Evolutionary conservation across 768 basidiomycete species (phyloP).

Genomic region (Tulasnella sp.): DNA sequence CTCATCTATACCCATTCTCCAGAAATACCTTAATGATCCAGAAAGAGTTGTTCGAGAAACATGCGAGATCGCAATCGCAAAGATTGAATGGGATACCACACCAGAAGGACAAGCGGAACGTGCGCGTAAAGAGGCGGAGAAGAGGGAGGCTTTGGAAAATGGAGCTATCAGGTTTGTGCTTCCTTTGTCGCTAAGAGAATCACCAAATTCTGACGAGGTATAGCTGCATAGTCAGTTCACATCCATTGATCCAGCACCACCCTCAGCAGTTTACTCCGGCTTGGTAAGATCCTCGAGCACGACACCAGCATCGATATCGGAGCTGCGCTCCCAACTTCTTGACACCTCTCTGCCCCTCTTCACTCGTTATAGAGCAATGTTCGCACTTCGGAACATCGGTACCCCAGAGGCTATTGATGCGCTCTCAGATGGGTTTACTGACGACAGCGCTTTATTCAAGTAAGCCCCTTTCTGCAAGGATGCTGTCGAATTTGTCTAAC

Average conservation of each 20-base stretch:
- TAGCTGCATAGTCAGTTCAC: constrained; percentile 44
- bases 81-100: constrained; percentile 73
- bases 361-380: constrained; percentile 95
- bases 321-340: constrained; percentile 50
- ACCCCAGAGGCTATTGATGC: constrained; percentile 76
- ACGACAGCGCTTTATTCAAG: constrained; percentile 90
- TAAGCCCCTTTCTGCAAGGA: constrained; percentile 28
- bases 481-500: background rate
- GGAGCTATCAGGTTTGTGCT: constrained; percentile 43
- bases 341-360: constrained; percentile 62
- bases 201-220: constrained; percentile 15
- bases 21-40: constrained; percentile 55
- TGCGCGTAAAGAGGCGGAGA: constrained; percentile 24
- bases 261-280: constrained; percentile 38
- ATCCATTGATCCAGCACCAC: constrained; percentile 83
- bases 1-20: constrained; percentile 52
- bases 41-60: constrained; percentile 80
- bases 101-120: constrained; percentile 19
- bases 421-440: constrained; percentile 78
- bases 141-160: constrained; percentile 21
- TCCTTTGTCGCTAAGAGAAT: constrained; percentile 34
- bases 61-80: constrained; percentile 91
- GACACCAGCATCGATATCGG: constrained; percentile 29
- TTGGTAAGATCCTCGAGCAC: constrained; percentile 31
- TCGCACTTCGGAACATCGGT: constrained; percentile 88